These are phyloP conservation scores for Geotrichum candidum DNA, from an alignment of 1,139 yeast genomes.

Conservation along the genomic window DNA sequence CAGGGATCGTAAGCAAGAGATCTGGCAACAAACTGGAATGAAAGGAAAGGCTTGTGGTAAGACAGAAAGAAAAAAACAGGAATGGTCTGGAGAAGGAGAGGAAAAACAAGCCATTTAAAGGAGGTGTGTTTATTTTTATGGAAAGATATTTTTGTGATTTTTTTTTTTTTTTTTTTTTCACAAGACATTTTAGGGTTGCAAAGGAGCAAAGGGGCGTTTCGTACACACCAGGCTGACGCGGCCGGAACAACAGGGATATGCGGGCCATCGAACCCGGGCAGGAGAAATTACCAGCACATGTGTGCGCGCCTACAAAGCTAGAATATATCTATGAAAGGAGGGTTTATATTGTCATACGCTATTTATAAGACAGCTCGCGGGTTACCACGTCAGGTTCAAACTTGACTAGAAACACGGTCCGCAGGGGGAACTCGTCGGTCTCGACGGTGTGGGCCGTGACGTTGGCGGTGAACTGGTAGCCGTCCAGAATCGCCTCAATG, in stretches of 20 bases:
- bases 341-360: background rate
- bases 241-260: background rate
- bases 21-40: background rate
- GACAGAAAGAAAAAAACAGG: background rate
- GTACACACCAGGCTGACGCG: background rate
- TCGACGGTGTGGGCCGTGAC: conserved; percentile 89
- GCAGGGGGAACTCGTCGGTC: conserved; percentile 51
- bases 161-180: background rate
- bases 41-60: conserved; percentile 4
- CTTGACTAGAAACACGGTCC: conserved; percentile 80
- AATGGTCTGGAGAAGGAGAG: background rate
- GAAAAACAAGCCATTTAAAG: background rate
- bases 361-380: conserved; percentile 16
- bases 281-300: background rate
- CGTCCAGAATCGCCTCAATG: conserved; percentile 81
- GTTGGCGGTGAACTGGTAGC: conserved; percentile 70
- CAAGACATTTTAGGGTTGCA: background rate
- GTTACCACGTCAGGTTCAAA: conserved; percentile 36
- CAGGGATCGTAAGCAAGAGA: background rate
- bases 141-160: background rate
- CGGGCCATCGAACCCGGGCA: background rate
- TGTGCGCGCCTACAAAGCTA: background rate
- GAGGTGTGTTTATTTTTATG: background rate
- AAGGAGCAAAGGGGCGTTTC: background rate
- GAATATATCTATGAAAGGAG: background rate